phyloP scores from a whole-genome alignment of 208 protist species.

The Leishmania turanica region DNA sequence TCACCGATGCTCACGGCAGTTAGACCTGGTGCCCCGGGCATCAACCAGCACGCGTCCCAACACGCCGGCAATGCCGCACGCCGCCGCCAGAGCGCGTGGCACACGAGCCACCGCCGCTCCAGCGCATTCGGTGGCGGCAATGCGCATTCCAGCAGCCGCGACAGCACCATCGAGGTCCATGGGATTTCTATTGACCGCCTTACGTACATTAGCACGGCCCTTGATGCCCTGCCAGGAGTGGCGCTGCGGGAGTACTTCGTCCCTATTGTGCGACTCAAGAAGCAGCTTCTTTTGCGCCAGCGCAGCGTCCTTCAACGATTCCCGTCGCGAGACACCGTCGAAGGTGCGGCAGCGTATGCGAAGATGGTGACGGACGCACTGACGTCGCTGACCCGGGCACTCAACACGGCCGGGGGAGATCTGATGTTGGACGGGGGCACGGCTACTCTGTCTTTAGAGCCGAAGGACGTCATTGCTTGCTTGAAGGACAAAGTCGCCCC shows the following conservation, averaged over 20 bases:
- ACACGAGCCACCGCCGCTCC: slow-evolving; percentile 13
- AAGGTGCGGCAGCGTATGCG: slow-evolving; percentile 23
- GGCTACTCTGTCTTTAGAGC: slow-evolving; percentile 46
- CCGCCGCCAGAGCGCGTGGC: slow-evolving; percentile 20
- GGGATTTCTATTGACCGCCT: slow-evolving; percentile 65
- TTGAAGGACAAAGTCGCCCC: slow-evolving; percentile 58
- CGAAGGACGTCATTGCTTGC: slow-evolving; percentile 43
- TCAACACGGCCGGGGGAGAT: slow-evolving; percentile 50
- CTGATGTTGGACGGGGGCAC: slow-evolving; percentile 42
- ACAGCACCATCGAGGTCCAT: slow-evolving; percentile 12
- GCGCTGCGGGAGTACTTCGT: slow-evolving; percentile 72
- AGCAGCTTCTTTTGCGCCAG: slow-evolving; percentile 40
- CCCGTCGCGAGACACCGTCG: slow-evolving; percentile 10
- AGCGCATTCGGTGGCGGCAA: not conserved
- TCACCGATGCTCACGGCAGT: not conserved
- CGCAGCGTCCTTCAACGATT: slow-evolving; percentile 40
- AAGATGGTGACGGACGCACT: slow-evolving; percentile 49
- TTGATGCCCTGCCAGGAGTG: slow-evolving; percentile 65
- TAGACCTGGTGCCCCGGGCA: not conserved
- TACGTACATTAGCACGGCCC: slow-evolving; percentile 85
- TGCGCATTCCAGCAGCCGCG: not conserved
- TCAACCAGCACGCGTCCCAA: slow-evolving; percentile 3
- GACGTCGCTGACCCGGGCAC: slow-evolving; percentile 44
- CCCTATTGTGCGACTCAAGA: slow-evolving; percentile 68
- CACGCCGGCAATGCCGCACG: not conserved